Conservation (phyloP, 371 early-diverging fungal genomes). For the Lichtheimia corymbifera region DNA sequence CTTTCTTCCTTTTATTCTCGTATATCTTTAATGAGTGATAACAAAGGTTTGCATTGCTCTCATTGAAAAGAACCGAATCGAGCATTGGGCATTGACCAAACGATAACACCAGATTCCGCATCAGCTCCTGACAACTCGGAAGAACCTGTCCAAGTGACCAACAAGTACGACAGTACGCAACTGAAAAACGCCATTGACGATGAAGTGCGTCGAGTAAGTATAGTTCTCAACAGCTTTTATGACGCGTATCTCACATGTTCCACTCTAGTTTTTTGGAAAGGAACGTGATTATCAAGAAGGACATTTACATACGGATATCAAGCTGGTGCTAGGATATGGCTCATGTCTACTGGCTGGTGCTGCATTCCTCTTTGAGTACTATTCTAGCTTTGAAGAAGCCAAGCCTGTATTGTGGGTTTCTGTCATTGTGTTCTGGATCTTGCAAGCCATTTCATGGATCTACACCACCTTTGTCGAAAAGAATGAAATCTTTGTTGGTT, state of each 20-base stretch:
- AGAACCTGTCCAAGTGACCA: slow-evolving; percentile 36
- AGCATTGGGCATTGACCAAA: neutral
- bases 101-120: neutral
- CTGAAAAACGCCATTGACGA: slow-evolving; percentile 48
- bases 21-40: neutral
- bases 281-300: slow-evolving; percentile 27
- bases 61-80: neutral
- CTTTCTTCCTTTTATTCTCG: too few species aligned
- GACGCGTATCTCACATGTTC: neutral
- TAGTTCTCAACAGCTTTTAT: neutral
- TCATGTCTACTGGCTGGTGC: slow-evolving; percentile 42
- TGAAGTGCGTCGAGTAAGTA: slow-evolving; percentile 39
- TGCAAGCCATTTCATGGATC: slow-evolving; percentile 23
- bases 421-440: slow-evolving; percentile 36
- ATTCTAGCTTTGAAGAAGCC: slow-evolving; percentile 36
- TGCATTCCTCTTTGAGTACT: slow-evolving; percentile 41
- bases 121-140: neutral
- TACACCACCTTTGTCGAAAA: slow-evolving; percentile 36
- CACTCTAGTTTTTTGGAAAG: slow-evolving; percentile 21
- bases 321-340: slow-evolving; percentile 40
- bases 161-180: slow-evolving; percentile 39
- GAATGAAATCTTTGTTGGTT: slow-evolving; percentile 39
- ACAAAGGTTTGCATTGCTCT: neutral
- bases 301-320: slow-evolving; percentile 42
- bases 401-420: slow-evolving; percentile 25